These are phyloP conservation scores for Acacia acuminata DNA, from an alignment of 306 rosid species.

Conservation along the genomic window DNA sequence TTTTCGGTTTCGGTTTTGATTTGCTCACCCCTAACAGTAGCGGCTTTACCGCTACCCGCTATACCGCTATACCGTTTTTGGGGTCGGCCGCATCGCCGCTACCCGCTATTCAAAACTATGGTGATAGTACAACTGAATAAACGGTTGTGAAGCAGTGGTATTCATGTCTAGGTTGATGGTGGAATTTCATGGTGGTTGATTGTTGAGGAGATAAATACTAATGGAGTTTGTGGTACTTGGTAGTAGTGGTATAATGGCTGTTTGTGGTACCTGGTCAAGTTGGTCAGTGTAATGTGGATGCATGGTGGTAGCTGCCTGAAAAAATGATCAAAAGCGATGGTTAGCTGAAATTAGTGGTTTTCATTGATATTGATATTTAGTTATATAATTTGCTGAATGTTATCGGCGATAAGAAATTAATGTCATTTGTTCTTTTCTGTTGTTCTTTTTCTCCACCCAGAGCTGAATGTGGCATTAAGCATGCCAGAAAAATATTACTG, in stretches of 20 bases:
- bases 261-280: background rate
- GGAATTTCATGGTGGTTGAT: background rate
- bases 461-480: background rate
- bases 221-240: background rate
- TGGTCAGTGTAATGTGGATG: background rate
- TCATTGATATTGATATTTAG: background rate
- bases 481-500: background rate
- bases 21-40: no score
- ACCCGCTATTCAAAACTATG: no score
- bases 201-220: background rate
- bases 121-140: background rate
- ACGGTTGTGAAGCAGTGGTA: background rate
- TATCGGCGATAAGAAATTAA: background rate
- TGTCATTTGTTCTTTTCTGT: background rate
- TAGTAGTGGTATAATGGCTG: background rate
- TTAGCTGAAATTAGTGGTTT: background rate
- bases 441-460: background rate
- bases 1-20: no score
- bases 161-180: background rate
- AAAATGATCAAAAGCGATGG: no score
- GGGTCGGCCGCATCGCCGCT: no score
- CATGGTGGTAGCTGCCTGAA: background rate
- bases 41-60: no score
- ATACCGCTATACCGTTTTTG: no score
- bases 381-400: background rate